A percentile compares a stretch with the other conserved stretches of the same genome.
These are phyloP conservation scores for Exophiala calicioides DNA, from an alignment of 2,329 filamentous ascomycete genomes.

Conservation along the genomic window DNA sequence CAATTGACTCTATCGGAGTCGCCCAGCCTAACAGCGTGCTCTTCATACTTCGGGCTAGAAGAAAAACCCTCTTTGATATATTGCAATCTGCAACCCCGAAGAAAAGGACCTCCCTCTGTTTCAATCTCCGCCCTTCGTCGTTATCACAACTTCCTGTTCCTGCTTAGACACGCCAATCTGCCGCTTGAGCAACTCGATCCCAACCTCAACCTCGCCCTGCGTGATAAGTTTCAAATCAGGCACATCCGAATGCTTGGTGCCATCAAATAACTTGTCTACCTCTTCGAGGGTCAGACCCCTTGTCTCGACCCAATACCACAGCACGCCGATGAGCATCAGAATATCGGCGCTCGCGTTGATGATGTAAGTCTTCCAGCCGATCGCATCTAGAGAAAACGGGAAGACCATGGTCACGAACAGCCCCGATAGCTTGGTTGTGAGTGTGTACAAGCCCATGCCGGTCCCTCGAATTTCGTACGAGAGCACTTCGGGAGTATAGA, in stretches of 20 bases:
- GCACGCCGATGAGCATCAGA: constrained; percentile 17
- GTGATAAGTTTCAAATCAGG: too few relatives aligned
- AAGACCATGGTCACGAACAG: constrained; percentile 37
- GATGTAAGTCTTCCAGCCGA: constrained; percentile 52
- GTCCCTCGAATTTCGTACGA: constrained; percentile 37
- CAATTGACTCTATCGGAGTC: too few relatives aligned
- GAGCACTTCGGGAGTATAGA: constrained; percentile 39
- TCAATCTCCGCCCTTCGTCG: too few relatives aligned
- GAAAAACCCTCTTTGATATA: too few relatives aligned
- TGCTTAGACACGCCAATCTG: too few relatives aligned
- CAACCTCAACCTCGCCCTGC: too few relatives aligned
- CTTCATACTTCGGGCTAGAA: too few relatives aligned
- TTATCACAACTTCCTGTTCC: too few relatives aligned
- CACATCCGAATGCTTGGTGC: neutral
- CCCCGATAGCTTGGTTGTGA: constrained; percentile 26
- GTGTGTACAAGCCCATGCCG: constrained; percentile 7
- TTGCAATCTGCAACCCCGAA: too few relatives aligned
- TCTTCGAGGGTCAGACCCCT: constrained; percentile 30
- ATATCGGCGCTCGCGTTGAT: constrained; percentile 49
- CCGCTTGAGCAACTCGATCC: too few relatives aligned
- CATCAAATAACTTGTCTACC: constrained; percentile 28
- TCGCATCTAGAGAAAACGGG: constrained; percentile 44
- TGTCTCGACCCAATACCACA: constrained; percentile 24
- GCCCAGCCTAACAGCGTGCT: too few relatives aligned
- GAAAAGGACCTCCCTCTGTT: too few relatives aligned